Evolutionary conservation across 2,329 filamentous ascomycete genomes (phyloP), one percentile per base, ranked within the genome.

Genomic region (Raffaelea ambrosiae): DNA sequence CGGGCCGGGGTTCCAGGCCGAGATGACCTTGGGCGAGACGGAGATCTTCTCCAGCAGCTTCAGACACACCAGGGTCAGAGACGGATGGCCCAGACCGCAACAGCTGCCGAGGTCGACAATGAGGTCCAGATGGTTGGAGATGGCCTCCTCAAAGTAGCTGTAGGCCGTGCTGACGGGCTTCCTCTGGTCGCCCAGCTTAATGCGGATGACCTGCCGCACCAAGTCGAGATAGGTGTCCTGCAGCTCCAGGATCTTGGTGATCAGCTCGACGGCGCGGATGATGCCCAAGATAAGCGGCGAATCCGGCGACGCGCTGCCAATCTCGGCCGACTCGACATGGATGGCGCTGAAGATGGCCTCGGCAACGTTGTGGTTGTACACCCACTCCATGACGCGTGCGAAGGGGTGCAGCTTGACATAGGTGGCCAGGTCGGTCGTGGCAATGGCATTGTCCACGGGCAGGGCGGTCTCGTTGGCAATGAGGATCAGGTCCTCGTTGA

Each of bases 341-440:
- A 93, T 79, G 11, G 85, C 79, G 48, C 79, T 75, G 63, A 96
- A 91, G 2, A 98, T 68, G 14, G 84, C 79, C 54, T 78, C 79
- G 58, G 95, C 80, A 20, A 96, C 87, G 54, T 85, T 88, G 59
- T 94, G 88, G 61, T 95, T 96, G 65, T 95, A 95, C 66, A 98
- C 79, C 89, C 93, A 97, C 61, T 98, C 93, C 86, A 97, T 96
- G 16, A 95, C 84, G 50, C 94, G 81, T 3, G 87, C 83, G 59
- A 97, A 98, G 0, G 94, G 91, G 66, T 98, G 94, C 46, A 95
- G 76, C 21, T 82, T 80, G 50, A 93, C 81, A 61, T 98, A 99
- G 5, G 78, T 76, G 44, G 82, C 79, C 4, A 97, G 71, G 48
- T 86, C 86, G 3, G 83, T 84, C 4, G 87, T 76, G 39, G 76